Conservation (phyloP, 2,329 filamentous ascomycete genomes). For the Claviceps monticola region DNA sequence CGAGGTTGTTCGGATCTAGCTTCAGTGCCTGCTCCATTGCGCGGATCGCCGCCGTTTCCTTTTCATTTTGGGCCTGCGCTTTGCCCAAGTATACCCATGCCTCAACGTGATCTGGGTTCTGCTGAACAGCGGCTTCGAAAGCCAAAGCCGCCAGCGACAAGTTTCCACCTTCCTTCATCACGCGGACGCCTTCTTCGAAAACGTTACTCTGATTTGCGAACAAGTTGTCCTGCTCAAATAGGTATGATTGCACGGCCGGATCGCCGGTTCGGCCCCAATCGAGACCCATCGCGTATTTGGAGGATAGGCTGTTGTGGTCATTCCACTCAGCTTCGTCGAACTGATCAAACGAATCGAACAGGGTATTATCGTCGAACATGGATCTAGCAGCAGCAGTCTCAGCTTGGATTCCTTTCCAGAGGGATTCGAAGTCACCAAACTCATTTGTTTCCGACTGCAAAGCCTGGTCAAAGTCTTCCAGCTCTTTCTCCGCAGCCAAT, state of each 20-base stretch:
- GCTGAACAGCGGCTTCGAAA: slow-evolving; percentile 90
- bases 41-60: slow-evolving; percentile 89
- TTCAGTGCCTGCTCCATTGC: slow-evolving; percentile 85
- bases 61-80: slow-evolving; percentile 95
- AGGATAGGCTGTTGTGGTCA: slow-evolving; percentile 33
- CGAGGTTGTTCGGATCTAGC: slow-evolving; percentile 72
- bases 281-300: slow-evolving; percentile 46
- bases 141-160: slow-evolving; percentile 84
- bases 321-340: slow-evolving; percentile 63
- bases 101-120: slow-evolving; percentile 73
- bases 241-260: slow-evolving; percentile 73
- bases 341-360: slow-evolving; percentile 37
- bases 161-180: slow-evolving; percentile 88
- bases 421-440: slow-evolving; percentile 78
- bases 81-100: slow-evolving; percentile 89
- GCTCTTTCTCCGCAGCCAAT: slow-evolving; percentile 66
- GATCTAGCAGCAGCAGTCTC: slow-evolving; percentile 57
- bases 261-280: slow-evolving; percentile 56
- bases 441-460: slow-evolving; percentile 58
- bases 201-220: slow-evolving; percentile 72
- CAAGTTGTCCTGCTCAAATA: slow-evolving; percentile 90
- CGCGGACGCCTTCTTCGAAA: slow-evolving; percentile 84
- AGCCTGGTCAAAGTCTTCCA: slow-evolving; percentile 68
- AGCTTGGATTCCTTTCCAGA: slow-evolving; percentile 73
- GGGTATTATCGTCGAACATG: slow-evolving; percentile 51